A percentile compares a stretch with the other conserved stretches of the same genome.
These are phyloP conservation scores for Tetraselmis striata DNA, from an alignment of 139 green algal species.

Conservation along the genomic window DNA sequence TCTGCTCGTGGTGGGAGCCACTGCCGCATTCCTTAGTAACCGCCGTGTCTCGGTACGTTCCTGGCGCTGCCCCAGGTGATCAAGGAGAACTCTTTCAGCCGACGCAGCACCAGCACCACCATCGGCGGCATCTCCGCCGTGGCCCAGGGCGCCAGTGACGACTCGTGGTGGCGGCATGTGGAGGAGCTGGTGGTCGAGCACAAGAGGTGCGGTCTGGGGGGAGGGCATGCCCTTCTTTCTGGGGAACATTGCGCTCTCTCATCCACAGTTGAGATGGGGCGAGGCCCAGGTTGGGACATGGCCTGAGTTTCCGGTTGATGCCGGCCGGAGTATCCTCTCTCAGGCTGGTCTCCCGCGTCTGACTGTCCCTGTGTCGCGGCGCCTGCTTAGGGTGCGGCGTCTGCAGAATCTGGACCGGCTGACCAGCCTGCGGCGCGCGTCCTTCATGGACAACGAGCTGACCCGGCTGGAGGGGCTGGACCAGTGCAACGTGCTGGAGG, in stretches of 20 bases:
- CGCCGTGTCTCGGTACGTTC: too few species aligned
- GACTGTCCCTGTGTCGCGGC: too few species aligned
- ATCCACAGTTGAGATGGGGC: too few species aligned
- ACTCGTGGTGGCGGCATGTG: slow-evolving; percentile 10
- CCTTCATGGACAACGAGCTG: slow-evolving; percentile 45
- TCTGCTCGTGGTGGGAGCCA: too few species aligned
- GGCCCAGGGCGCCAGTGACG: not conserved
- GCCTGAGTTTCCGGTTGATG: too few species aligned
- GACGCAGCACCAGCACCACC: not conserved
- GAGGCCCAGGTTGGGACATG: too few species aligned
- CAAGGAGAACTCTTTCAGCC: slow-evolving; percentile 12
- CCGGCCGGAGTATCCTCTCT: too few species aligned
- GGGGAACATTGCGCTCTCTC: too few species aligned
- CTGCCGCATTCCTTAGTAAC: too few species aligned
- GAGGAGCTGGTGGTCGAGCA: slow-evolving; percentile 42
- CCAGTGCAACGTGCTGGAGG: slow-evolving; percentile 37
- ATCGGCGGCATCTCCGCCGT: not conserved
- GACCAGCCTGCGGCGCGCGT: slow-evolving; percentile 18
- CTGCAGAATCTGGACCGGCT: slow-evolving; percentile 42
- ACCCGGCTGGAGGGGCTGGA: slow-evolving; percentile 46
- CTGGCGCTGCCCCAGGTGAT: too few species aligned
- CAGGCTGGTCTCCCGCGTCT: too few species aligned
- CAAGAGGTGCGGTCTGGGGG: not conserved
- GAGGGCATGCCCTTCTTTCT: too few species aligned
- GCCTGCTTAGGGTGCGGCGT: slow-evolving; percentile 32